Conservation (phyloP, 805 yeast species). For the Sugiyamaella smithiae region DNA sequence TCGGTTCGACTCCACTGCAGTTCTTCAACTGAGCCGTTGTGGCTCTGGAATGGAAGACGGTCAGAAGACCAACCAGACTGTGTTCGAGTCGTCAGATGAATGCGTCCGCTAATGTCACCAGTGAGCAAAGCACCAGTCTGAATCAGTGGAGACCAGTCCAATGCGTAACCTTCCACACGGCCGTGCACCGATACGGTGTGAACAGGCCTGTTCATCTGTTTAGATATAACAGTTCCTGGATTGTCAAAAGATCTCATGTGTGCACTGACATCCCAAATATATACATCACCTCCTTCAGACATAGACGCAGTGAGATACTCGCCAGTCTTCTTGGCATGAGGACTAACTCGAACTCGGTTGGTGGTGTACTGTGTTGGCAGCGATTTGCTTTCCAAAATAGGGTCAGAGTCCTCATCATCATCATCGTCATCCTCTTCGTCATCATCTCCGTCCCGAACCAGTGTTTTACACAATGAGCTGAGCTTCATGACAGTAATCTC, state of each 20-base stretch:
- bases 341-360: constrained; percentile 82
- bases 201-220: constrained; percentile 70
- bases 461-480: constrained; percentile 76
- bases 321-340: constrained; percentile 67
- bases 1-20: constrained; percentile 95
- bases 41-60: constrained; percentile 60
- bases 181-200: constrained; percentile 86
- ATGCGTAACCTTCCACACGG: constrained; percentile 93
- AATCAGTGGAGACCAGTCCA: constrained; percentile 92
- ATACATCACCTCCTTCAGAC: constrained; percentile 88
- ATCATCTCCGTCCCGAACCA: constrained; percentile 77
- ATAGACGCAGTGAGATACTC: constrained; percentile 85
- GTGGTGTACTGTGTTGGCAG: constrained; percentile 78
- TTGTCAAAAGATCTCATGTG: constrained; percentile 81
- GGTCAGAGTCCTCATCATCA: constrained; percentile 71
- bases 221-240: constrained; percentile 82
- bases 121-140: constrained; percentile 77
- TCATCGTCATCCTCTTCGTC: constrained; percentile 71
- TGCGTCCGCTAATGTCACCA: constrained; percentile 86
- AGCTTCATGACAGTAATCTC: constrained; percentile 82
- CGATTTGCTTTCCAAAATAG: constrained; percentile 82
- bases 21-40: constrained; percentile 72
- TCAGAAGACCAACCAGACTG: constrained; percentile 81
- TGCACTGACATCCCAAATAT: constrained; percentile 74
- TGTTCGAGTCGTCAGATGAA: constrained; percentile 74